These are phyloP conservation scores for Elaeagnus macrophylla DNA, from an alignment of 306 rosid species.

Conservation along the genomic window DNA sequence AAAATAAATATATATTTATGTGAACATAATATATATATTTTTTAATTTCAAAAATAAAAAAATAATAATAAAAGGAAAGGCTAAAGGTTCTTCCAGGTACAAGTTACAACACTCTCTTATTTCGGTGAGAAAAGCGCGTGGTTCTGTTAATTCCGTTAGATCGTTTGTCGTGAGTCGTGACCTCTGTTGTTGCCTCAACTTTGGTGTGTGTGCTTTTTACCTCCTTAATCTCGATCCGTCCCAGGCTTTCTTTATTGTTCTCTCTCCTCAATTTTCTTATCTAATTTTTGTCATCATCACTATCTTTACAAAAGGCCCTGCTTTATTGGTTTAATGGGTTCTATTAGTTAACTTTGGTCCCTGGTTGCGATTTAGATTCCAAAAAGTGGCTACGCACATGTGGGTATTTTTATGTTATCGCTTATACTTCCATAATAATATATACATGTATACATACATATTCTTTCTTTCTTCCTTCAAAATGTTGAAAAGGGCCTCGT, in stretches of 20 bases:
- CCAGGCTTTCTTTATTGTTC: background rate
- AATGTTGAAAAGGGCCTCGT: conserved; percentile 9
- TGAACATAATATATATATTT: too few species aligned
- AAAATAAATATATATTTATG: too few species aligned
- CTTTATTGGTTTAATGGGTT: conserved; percentile 27
- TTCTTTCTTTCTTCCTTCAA: conserved; percentile 18
- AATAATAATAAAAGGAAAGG: too few species aligned
- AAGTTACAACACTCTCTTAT: too few species aligned
- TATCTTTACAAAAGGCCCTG: conserved; percentile 26
- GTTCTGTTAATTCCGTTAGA: conserved; percentile 41
- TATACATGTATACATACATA: conserved; percentile 8
- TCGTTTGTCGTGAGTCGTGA: conserved; percentile 15
- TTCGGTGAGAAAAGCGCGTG: conserved; percentile 31
- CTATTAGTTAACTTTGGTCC: conserved; percentile 8
- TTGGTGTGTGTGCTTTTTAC: background rate
- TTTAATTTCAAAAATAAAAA: too few species aligned
- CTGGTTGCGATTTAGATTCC: conserved; percentile 26
- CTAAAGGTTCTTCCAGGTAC: too few species aligned
- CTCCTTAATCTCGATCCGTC: conserved; percentile 1
- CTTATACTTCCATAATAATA: conserved; percentile 4
- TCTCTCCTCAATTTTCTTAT: background rate
- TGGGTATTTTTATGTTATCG: conserved; percentile 24
- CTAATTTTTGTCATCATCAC: conserved; percentile 22
- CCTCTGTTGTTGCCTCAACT: conserved; percentile 21
- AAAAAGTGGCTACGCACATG: conserved; percentile 24